phyloP scores from a whole-genome alignment of 176 grass and related monocot species.

The Chloris gayana region DNA sequence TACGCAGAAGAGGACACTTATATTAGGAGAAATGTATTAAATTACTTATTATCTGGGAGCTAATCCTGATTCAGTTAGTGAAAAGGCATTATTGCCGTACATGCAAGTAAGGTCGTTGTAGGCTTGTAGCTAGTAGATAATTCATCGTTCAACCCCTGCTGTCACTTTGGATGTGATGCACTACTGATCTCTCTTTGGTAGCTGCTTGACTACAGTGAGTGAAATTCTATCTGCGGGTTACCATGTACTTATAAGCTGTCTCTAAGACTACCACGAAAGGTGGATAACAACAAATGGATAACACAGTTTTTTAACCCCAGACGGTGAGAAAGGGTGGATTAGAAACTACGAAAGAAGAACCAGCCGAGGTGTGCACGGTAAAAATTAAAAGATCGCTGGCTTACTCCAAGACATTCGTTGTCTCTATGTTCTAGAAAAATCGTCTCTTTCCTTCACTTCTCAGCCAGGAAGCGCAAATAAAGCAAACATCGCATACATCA shows the following conservation, averaged over 20 bases:
- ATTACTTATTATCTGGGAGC: not conserved
- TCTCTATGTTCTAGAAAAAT: too few relatives aligned
- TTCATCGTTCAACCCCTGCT: not conserved
- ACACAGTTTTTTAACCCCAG: not conserved
- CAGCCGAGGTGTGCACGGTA: conserved; percentile 11
- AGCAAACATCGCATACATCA: not conserved
- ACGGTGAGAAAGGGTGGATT: not conserved
- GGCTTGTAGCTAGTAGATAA: not conserved
- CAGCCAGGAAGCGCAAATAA: not conserved
- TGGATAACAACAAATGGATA: not conserved
- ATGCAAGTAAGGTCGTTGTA: conserved; percentile 23
- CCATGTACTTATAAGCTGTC: not conserved
- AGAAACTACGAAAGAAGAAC: not conserved
- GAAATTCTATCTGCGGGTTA: not conserved
- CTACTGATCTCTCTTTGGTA: conserved; percentile 4
- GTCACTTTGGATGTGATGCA: conserved; percentile 13
- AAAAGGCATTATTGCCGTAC: conserved; percentile 16
- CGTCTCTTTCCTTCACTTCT: not conserved
- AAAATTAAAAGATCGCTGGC: not conserved
- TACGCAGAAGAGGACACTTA: not conserved
- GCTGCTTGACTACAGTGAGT: not conserved
- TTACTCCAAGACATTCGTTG: not conserved
- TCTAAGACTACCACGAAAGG: not conserved
- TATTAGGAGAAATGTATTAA: not conserved
- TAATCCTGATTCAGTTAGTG: not conserved